Conservation (phyloP, 768 basidiomycete species). For the Russula sp. region DNA sequence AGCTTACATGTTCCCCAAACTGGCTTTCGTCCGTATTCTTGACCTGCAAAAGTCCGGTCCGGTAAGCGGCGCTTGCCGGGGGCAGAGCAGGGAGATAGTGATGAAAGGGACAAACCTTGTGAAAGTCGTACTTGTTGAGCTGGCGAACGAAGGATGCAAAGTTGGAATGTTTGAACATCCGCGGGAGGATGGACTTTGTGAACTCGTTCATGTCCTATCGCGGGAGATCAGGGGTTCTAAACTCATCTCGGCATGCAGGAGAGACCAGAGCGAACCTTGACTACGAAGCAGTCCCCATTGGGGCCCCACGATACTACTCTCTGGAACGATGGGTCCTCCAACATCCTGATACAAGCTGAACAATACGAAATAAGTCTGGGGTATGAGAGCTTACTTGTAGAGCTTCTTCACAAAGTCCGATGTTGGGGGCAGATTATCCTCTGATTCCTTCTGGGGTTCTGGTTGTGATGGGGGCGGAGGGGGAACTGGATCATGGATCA, state of each 20-base stretch:
- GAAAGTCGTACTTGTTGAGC: conserved; percentile 95
- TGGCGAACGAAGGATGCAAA: conserved; percentile 91
- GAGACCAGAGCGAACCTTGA: conserved; percentile 44
- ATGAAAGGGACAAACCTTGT: conserved; percentile 53
- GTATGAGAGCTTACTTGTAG: conserved; percentile 58
- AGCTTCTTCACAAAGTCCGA: conserved; percentile 93
- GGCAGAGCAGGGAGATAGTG: conserved; percentile 8
- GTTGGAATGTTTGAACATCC: conserved; percentile 93
- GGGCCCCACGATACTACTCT: conserved; percentile 81
- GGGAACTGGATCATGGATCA: conserved; percentile 20
- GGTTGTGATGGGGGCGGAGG: conserved; percentile 22
- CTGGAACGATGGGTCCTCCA: conserved; percentile 69
- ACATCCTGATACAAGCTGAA: conserved; percentile 53
- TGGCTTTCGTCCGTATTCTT: conserved; percentile 82
- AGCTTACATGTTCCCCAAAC: conserved; percentile 52
- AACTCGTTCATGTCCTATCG: conserved; percentile 89
- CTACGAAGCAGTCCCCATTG: conserved; percentile 82
- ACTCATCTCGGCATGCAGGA: conserved; percentile 10
- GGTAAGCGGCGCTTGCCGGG: conserved; percentile 20
- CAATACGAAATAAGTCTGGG: not conserved
- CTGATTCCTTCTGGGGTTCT: conserved; percentile 29
- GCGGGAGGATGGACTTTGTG: conserved; percentile 82
- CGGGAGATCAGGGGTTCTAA: conserved; percentile 13
- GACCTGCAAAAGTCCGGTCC: conserved; percentile 37
- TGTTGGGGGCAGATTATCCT: conserved; percentile 81